Evolutionary conservation across 495 filamentous ascomycete genomes (phyloP), one percentile per base, ranked within the genome.

Genomic region (Aspergillus panamensis): DNA sequence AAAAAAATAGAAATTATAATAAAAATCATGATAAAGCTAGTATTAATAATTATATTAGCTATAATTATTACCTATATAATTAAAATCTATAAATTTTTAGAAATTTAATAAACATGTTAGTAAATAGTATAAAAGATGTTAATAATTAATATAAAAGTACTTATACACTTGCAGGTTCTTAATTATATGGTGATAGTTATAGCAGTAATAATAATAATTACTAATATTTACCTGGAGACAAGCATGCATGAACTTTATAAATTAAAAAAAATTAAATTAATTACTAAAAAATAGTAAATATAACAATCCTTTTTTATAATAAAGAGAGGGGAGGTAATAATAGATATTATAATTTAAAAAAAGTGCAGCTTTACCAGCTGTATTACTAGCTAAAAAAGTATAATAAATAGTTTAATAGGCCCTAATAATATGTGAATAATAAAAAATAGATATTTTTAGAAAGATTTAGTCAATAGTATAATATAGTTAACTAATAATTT

Each of bases 211-310:
- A 5, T 17, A 8, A 43, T 5, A 43, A 43, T 43, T 43, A 35
- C 6, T 8, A 5, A 43, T 8, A 16, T 8, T 17, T 43, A 13
- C n/a, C n/a, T 43, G 5, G 6, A 43, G 7, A 8, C n/a, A 8
- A 14, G n/a, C 7, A 43, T 43, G n/a, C n/a, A 8, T 8, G 39
- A 35, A 35, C 12, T 35, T 35, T 6, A 6, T 35, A 35, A 35
- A 12, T 35, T 35, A 35, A 51, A 51, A 19, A 37, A 51, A 19
- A 12, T 9, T 39, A 57, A 57, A 2, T n/a, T n/a, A 39, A 53
- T 53, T 54, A 32, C n/a, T 48, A 32, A 17, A 43, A 42, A 48
- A 25, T 8, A 30, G 35, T 39, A 17, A 31, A 42, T 42, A 45
- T 54, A 55, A n/a, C n/a, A n/a, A n/a, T n/a, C n/a, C n/a, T n/a